Evolutionary conservation across 2,329 filamentous ascomycete genomes (phyloP).

Genomic region (Cryphonectria japonica): DNA sequence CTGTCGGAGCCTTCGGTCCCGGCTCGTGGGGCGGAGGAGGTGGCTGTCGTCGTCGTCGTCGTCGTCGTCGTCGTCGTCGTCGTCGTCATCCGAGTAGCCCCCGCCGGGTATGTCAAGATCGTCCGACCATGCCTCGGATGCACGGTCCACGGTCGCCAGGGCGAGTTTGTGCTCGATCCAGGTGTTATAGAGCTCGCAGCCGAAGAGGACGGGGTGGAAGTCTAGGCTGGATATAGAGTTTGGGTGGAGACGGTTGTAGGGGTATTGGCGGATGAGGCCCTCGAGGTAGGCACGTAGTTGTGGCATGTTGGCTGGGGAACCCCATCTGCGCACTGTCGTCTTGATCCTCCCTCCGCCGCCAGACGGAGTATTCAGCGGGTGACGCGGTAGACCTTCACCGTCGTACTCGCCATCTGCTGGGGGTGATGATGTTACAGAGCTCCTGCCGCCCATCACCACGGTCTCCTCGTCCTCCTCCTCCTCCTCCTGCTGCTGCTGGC

Average conservation of each 20-base stretch:
- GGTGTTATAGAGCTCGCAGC: conserved; percentile 77
- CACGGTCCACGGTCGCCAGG: conserved; percentile 42
- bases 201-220: conserved; percentile 82
- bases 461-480: background rate
- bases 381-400: conserved; percentile 11
- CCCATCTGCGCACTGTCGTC: conserved; percentile 43
- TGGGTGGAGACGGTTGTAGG: conserved; percentile 66
- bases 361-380: background rate
- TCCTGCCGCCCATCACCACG: no score
- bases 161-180: conserved; percentile 61
- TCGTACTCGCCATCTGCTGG: background rate
- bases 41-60: conserved; percentile 33
- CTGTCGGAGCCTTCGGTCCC: conserved; percentile 34
- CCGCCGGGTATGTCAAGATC: conserved; percentile 36
- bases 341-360: conserved; percentile 22
- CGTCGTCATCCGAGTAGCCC: conserved; percentile 28
- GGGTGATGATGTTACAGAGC: background rate
- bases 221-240: conserved; percentile 67
- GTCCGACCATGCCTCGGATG: conserved; percentile 41
- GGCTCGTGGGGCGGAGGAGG: conserved; percentile 29
- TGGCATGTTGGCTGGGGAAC: conserved; percentile 49
- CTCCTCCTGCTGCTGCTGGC: background rate
- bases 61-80: conserved; percentile 34
- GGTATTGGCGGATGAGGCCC: conserved; percentile 74
- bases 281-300: conserved; percentile 70